A percentile compares a stretch with the other conserved stretches of the same genome.
Evolutionary conservation across 2,329 filamentous ascomycete genomes (phyloP).

Genomic region (Microdochium paspali): DNA sequence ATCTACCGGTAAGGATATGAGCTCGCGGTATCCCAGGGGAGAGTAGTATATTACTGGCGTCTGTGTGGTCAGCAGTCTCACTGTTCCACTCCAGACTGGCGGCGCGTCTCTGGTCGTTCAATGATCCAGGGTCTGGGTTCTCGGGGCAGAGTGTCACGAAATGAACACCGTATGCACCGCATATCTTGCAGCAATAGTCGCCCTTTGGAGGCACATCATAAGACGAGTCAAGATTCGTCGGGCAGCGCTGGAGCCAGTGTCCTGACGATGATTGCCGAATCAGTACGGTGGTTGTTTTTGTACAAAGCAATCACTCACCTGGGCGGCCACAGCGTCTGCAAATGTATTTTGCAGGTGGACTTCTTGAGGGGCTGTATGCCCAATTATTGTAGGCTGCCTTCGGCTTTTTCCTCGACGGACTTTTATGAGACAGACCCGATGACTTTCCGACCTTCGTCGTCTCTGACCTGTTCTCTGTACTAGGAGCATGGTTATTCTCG

Average conservation of each 20-base stretch:
- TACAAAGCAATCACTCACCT: constrained; percentile 12
- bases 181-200: constrained; percentile 24
- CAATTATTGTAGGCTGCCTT: not conserved
- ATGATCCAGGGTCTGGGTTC: constrained; percentile 20
- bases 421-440: no score
- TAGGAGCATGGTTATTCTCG: not conserved
- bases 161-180: constrained; percentile 22
- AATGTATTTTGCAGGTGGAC: constrained; percentile 10
- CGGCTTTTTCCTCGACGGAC: not conserved
- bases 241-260: constrained; percentile 27
- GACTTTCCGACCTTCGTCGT: no score
- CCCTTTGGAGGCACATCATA: constrained; percentile 20
- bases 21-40: no score
- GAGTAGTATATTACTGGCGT: constrained; percentile 5
- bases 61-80: no score
- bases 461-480: no score
- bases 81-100: no score
- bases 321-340: constrained; percentile 21
- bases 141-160: constrained; percentile 24
- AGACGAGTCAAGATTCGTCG: constrained; percentile 29
- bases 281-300: not conserved
- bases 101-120: constrained; percentile 22
- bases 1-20: no score
- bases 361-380: not conserved
- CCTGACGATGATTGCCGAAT: constrained; percentile 17